Base-by-base conservation (phyloP, 2,329 filamentous ascomycete species). In the Diaporthe vexans region DNA sequence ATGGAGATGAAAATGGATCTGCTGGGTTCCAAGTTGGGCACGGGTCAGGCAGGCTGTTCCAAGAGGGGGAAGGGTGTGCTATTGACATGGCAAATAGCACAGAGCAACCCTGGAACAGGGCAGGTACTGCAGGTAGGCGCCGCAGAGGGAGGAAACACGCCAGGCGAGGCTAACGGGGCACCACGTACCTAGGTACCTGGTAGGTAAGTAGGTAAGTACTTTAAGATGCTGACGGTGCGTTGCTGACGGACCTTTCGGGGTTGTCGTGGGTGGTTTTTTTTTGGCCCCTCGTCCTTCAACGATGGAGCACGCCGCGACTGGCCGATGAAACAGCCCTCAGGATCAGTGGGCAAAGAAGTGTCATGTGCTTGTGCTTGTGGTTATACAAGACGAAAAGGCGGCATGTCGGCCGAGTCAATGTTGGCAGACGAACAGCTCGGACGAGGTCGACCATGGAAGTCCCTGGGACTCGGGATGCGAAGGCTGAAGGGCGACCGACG, bases 1-100 rank as follows among this genome's bases (percentile, higher is more conserved):
- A 68, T 68, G 63, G 63, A 68, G 63, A 40, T 54, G 46, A 40
- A 52, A 40, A 68, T 68, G 63, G 63, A 68, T 54, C 63, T 68
- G 63, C 63, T 68, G 48, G 63, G 48, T 21, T 40, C 63, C 48
- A 68, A 68, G 63, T 68, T 68, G 63, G 63, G 63, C 63, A 68
- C 63, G 52, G 33, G 46, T 68, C 37, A 68, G 63, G 63, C 33
- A 37, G 46, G 33, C 63, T 68, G 46, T 54, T 52, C 63, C 63
- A 52, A 37, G 63, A 29, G n/a, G n/a, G 63, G 37, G 40, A 6
- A 17, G 40, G 15, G 17, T 37, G 56, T 33, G n/a, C 48, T 24
- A 37, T 29, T n/a, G 58, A 26, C 35, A 35, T 29, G 9, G 43
- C 43, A 51, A 29, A n/a, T 26, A 51, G 19, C 43, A 35, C 26